Evolutionary conservation across 2,329 filamentous ascomycete genomes (phyloP), one percentile per base, ranked within the genome.

Genomic region (Daldinia sp.): DNA sequence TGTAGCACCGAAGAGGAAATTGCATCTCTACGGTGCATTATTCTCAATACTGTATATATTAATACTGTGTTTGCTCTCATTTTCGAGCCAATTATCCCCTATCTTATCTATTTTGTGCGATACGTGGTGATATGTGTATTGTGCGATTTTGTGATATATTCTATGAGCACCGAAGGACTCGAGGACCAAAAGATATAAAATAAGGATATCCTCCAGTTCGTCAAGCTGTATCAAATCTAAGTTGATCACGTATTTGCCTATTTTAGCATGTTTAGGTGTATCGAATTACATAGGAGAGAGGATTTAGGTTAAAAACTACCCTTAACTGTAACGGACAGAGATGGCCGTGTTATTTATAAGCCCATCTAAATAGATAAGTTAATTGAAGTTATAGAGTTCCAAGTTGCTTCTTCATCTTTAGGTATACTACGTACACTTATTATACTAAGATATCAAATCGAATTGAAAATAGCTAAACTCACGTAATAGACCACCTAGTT

Each of bases 1-100:
- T 54, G 33, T 54, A 54, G 20, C 33, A 54, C 51, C 51, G 51
- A 54, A 54, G 51, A 37, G 51, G 51, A 35, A 54, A 54, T 35
- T 35, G 30, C 51, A 20, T 13, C 20, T 54, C 18, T 9, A 54
- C 51, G 6, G 51, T 54, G 20, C 51, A 26, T 37, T 9, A n/a
- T 13, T 33, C 10, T 23, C 6, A 5, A n/a, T 33, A 51, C 46
- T 51, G 46, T 51, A n/a, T 33, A 18, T 3, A 1, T 12, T 33
- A 2, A 18, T 33, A 51, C 46, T 51, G 46, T 51, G 28, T 51
- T 51, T 51, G 46, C 46, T 51, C 4, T 51, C 6, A 33, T 50
- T 28, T 12, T 50, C 7, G 26, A 30, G 15, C 46, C 46, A 28
- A 50, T 50, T 30, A 50, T 50, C 46, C 26, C 46, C n/a, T 51